phyloP scores from a whole-genome alignment of 805 yeast genomes.

The Diddensiella santjacobensis region DNA sequence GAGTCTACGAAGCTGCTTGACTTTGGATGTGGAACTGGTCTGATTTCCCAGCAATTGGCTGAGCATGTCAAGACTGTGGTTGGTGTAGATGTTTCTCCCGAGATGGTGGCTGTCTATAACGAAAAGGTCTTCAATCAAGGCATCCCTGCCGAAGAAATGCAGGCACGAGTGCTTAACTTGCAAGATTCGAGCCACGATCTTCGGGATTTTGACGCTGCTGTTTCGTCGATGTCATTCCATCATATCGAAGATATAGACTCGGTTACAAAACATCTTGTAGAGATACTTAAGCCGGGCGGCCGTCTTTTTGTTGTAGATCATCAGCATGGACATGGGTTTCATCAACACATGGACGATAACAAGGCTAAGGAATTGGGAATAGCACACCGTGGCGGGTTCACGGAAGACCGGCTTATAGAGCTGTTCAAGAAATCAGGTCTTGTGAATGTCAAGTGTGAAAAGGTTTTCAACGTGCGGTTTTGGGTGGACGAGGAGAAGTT shows the following conservation, averaged over 20 bases:
- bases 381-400: constrained; percentile 14
- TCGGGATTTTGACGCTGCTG: constrained; percentile 22
- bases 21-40: constrained; percentile 29
- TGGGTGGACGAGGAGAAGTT: constrained; percentile 15
- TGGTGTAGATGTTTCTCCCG: constrained; percentile 27
- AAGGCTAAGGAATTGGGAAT: constrained; percentile 15
- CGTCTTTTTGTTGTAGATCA: constrained; percentile 19
- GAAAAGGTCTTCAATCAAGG: constrained; percentile 23
- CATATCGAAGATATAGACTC: constrained; percentile 22
- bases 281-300: constrained; percentile 21
- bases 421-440: constrained; percentile 13
- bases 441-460: constrained; percentile 1
- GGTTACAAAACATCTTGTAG: constrained; percentile 15
- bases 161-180: constrained; percentile 19
- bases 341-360: constrained; percentile 11
- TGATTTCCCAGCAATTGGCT: constrained; percentile 21
- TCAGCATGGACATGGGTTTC: constrained; percentile 8
- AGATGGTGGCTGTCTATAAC: constrained; percentile 24
- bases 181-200: constrained; percentile 7
- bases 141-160: constrained; percentile 18
- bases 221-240: constrained; percentile 26
- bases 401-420: constrained; percentile 6
- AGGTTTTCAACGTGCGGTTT: constrained; percentile 10
- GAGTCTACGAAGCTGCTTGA: constrained; percentile 24
- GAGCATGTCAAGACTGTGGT: constrained; percentile 20